Conservation (phyloP, 2,329 filamentous ascomycete species). For the Botrytis hyacinthi region DNA sequence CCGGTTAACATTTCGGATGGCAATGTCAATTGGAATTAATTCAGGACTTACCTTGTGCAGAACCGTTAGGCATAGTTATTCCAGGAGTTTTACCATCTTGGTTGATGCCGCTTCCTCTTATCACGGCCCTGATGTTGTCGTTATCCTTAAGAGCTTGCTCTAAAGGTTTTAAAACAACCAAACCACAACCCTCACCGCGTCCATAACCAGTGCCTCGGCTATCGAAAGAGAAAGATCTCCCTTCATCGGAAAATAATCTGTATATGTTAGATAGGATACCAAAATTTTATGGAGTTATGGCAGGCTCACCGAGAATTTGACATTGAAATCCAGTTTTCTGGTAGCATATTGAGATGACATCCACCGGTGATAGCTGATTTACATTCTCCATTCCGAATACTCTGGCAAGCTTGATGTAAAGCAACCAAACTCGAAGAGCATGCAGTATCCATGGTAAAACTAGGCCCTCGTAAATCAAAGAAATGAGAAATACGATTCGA, state of each 20-base stretch:
- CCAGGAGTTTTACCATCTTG: conserved; percentile 58
- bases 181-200: conserved; percentile 59
- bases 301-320: conserved; percentile 33
- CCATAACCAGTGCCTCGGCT: conserved; percentile 60
- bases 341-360: conserved; percentile 27
- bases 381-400: conserved; percentile 43
- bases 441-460: conserved; percentile 47
- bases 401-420: conserved; percentile 45
- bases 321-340: conserved; percentile 32
- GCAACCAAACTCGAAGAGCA: conserved; percentile 47
- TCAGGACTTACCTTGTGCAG: conserved; percentile 41
- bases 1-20: conserved; percentile 14
- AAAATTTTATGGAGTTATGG: not conserved
- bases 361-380: conserved; percentile 35
- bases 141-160: conserved; percentile 56
- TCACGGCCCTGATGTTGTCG: conserved; percentile 51
- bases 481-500: conserved; percentile 44
- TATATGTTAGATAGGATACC: conserved; percentile 45
- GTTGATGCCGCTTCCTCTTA: conserved; percentile 44
- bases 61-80: conserved; percentile 52
- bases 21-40: not conserved
- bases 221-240: conserved; percentile 51
- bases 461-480: conserved; percentile 43
- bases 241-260: conserved; percentile 37
- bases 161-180: conserved; percentile 58